Conservation (phyloP, 306 rosid species). For the Cicer pinnatifidum region DNA sequence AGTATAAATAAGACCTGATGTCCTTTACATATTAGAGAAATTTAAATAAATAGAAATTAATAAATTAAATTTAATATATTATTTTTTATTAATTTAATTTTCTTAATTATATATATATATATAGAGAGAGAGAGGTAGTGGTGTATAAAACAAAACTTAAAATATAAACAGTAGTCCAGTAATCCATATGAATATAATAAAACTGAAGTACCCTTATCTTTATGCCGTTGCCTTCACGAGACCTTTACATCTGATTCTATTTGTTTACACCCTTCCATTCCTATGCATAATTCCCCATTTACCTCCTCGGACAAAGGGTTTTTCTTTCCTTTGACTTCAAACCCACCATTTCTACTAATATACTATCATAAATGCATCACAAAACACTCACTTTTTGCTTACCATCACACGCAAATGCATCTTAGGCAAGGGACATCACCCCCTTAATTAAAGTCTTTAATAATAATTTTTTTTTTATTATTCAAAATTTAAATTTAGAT, state of each 20-base stretch:
- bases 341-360: background rate
- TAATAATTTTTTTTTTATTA: no score
- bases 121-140: no score
- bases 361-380: background rate
- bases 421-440: conserved; percentile 42
- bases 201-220: conserved; percentile 32
- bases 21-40: no score
- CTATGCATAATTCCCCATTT: conserved; percentile 47
- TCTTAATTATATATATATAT: no score
- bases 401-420: conserved; percentile 63
- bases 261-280: conserved; percentile 21
- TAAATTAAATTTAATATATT: no score
- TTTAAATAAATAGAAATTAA: no score
- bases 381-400: conserved; percentile 27
- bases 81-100: no score
- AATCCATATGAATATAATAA: conserved; percentile 59
- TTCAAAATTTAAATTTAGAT: no score
- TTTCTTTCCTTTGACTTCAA: conserved; percentile 63
- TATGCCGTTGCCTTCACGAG: conserved; percentile 99
- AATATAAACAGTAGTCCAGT: background rate
- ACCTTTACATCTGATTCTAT: conserved; percentile 56
- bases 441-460: conserved; percentile 5
- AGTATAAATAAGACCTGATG: no score
- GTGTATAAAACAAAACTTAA: no score
- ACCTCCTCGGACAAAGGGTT: conserved; percentile 62